A percentile compares a stretch with the other conserved stretches of the same genome.
These are phyloP conservation scores for Colletotrichum trifolii DNA, from an alignment of 2,329 filamentous ascomycete species.

Conservation along the genomic window DNA sequence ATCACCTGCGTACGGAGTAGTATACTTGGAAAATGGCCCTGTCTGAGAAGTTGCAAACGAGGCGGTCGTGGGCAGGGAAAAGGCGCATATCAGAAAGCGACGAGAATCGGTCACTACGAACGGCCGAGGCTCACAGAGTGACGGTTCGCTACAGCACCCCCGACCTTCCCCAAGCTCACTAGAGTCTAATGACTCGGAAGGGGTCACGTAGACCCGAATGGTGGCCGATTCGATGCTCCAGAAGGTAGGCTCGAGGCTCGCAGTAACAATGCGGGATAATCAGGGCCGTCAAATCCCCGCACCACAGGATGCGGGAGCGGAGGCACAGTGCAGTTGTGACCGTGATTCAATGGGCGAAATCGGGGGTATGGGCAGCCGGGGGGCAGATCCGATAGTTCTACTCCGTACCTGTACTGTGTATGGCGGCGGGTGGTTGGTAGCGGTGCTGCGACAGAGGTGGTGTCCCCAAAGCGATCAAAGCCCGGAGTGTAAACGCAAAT, in stretches of 20 bases:
- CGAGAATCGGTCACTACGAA: constrained; percentile 7
- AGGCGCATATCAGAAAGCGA: constrained; percentile 24
- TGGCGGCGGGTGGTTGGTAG: constrained; percentile 18
- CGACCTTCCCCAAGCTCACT: constrained; percentile 24
- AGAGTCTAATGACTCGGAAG: constrained; percentile 31
- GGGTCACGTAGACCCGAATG: constrained; percentile 25
- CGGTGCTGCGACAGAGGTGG: constrained; percentile 20
- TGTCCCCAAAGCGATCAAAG: constrained; percentile 12
- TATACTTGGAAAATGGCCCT: constrained; percentile 29
- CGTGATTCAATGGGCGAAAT: constrained; percentile 24
- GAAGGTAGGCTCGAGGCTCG: constrained; percentile 11
- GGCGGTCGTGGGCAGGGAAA: constrained; percentile 29
- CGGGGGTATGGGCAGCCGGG: constrained; percentile 24
- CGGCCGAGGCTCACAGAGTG: constrained; percentile 25
- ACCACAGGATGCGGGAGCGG: constrained; percentile 34
- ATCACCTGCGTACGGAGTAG: constrained; percentile 4
- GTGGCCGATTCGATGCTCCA: constrained; percentile 26
- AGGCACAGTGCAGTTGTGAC: constrained; percentile 29
- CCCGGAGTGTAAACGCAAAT: constrained; percentile 1
- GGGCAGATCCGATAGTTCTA: constrained; percentile 18
- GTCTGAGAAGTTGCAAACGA: constrained; percentile 29
- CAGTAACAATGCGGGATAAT: constrained; percentile 30
- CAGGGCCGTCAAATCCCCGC: constrained; percentile 37
- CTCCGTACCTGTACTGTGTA: too few relatives aligned
- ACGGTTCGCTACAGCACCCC: constrained; percentile 12